Evolutionary conservation across 2,329 filamentous ascomycete genomes (phyloP), one percentile per base, ranked within the genome.

Genomic region (Phaeoacremonium minimum): DNA sequence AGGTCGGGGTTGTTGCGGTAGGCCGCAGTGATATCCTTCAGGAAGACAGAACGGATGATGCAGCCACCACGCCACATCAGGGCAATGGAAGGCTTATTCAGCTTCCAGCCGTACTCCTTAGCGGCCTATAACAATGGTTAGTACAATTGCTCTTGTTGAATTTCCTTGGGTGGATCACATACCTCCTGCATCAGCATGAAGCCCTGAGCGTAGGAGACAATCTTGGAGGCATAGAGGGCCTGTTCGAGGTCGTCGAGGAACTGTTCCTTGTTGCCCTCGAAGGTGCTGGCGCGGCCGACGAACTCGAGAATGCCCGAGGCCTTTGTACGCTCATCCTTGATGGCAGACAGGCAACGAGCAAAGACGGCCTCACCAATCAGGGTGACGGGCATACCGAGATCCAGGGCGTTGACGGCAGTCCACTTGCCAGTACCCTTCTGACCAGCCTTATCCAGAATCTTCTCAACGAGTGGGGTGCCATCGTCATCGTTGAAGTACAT

Each of bases 341-440:
- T 80, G 47, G 85, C 85, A 52, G 87, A 95, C 66, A 98, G 66
- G 78, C 93, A 97, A 59, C 93, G 87, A 51, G 89, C 80, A 60
- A 97, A 89, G 55, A 98, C 93, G 51, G 93, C 85, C 78, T 98
- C 93, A 45, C 91, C 93, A 53, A 98, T 98, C 55, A 98, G 75
- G 45, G 93, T 97, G 54, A 98, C 93, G 61, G 93, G 93, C 88
- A 95, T 95, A 59, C 93, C 93, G 45, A 98, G 85, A 66, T 98
- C 93, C 43, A 98, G 83, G 49, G 93, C 90, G 71, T 98, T 98
- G 73, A 98, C 94, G 58, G 93, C 91, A 51, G 93, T 98, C 93
- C 93, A 98, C 80, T 98, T 97, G 72, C 93, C 93, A 53, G 93
- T 97, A 72, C 93, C 93, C 78, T 98, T 98, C 77, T 98, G 93